Base-by-base conservation (phyloP, 106 monocot genomes). In the Cymbidium sinense region DNA sequence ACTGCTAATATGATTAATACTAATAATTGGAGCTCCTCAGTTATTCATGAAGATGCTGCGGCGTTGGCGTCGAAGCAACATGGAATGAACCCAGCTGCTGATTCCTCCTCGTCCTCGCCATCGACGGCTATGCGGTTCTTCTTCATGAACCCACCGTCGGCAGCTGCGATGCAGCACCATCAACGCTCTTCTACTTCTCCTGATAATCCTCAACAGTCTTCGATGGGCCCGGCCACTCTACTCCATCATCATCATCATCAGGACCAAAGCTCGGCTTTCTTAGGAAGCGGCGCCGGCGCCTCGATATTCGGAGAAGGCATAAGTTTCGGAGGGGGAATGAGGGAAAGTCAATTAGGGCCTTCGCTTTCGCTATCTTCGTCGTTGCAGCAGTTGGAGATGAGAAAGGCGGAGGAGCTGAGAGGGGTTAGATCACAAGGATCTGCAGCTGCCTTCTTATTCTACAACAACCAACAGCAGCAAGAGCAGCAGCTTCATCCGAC, bases 291-390 rank as follows among this genome's bases (percentile, higher is more conserved):
- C 47, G 47, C 11, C 5, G 70, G 70, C 5, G 50, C 77, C 2
- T 61, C 83, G 47, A 47, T 47, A 1, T 83, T 84, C 50, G 76
- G 62, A 13, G 70, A 52, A 43, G 18, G 31, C 5, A 2, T 43
- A 17, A 71, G 50, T 4, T 20, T 70, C 12, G 82, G 54, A 31
- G 78, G 81, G 2, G 85, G 81, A 20, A 74, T 85, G 19, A 86
- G 86, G 37, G 93, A 89, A 52, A 84, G 91, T 9, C 93, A 92
- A 58, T 21, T 23, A 80, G 94, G 91, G 27, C 83, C 94, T 11
- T 90, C 90, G 1, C 77, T 98, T 31, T 94, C 98, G 1, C 88
- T 98, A 25, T 91, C 89, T 19, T 84, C 93, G 4, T 84, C 86
- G 4, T 82, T 91, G 71, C 93, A 96, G 29, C 91, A 86, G 54